phyloP scores from a whole-genome alignment of 345 rosid genomes.

The Acer yangbiense region DNA sequence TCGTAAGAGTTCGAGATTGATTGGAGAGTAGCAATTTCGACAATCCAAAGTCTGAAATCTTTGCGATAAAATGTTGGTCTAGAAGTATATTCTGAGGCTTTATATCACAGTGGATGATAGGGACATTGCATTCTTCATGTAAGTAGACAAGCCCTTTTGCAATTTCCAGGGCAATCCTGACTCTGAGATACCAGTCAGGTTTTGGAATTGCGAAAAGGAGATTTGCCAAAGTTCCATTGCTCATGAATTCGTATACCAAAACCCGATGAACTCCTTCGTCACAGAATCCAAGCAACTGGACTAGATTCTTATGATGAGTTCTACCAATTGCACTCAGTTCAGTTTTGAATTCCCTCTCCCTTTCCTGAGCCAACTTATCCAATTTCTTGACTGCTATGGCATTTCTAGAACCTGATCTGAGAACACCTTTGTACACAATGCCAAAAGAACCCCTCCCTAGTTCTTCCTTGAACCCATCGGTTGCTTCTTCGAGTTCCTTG shows the following conservation, averaged over 20 bases:
- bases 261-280: conserved; percentile 14
- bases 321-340: conserved; percentile 27
- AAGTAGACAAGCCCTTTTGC: conserved; percentile 22
- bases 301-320: conserved; percentile 25
- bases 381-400: conserved; percentile 27
- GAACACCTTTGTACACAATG: conserved; percentile 33
- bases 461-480: conserved; percentile 32
- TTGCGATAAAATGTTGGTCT: conserved; percentile 6
- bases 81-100: conserved; percentile 30
- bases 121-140: conserved; percentile 20
- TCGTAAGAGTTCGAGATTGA: conserved; percentile 9
- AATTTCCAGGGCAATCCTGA: conserved; percentile 14
- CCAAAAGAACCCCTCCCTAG: conserved; percentile 42
- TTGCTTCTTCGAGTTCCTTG: conserved; percentile 26
- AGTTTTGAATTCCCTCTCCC: conserved; percentile 25
- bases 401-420: conserved; percentile 9
- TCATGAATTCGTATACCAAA: conserved; percentile 23
- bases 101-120: conserved; percentile 22
- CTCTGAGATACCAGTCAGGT: conserved; percentile 23
- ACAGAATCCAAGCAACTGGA: conserved; percentile 22
- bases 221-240: conserved; percentile 16
- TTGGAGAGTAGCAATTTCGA: conserved; percentile 11
- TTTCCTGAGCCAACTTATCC: conserved; percentile 15
- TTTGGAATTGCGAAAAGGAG: not conserved
- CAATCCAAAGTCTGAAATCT: conserved; percentile 22